phyloP scores from a whole-genome alignment of 1,284 basidiomycete species.

The Phylloboletellus chloephorus region DNA sequence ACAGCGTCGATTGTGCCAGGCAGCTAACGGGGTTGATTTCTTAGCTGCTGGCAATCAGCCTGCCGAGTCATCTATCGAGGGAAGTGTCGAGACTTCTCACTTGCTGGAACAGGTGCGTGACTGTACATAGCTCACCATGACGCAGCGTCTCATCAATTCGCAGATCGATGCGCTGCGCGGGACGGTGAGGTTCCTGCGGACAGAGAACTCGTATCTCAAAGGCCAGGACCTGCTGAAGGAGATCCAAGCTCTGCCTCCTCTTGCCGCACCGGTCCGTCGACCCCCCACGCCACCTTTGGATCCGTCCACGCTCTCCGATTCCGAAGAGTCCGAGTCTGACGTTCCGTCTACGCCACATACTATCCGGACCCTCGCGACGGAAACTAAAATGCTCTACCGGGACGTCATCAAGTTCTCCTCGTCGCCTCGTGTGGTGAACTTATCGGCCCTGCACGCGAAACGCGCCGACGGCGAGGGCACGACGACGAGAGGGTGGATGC shows the following conservation, averaged over 20 bases:
- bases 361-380: conserved; percentile 64
- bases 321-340: conserved; percentile 56
- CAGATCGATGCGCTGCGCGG: conserved; percentile 88
- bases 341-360: conserved; percentile 44
- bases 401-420: conserved; percentile 81
- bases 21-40: neutral
- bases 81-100: conserved; percentile 79
- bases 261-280: conserved; percentile 46
- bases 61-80: conserved; percentile 59
- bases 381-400: conserved; percentile 77
- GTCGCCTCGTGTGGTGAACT: conserved; percentile 75
- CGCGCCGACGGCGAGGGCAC: conserved; percentile 39
- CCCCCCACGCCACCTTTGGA: conserved; percentile 57
- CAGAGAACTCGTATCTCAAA: conserved; percentile 89
- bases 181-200: conserved; percentile 83
- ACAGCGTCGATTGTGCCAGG: neutral
- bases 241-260: conserved; percentile 66
- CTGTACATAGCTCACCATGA: neutral
- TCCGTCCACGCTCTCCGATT: conserved; percentile 57
- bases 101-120: conserved; percentile 72
- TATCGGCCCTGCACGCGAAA: conserved; percentile 56
- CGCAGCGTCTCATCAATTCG: conserved; percentile 11
- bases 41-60: conserved; percentile 46
- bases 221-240: conserved; percentile 82
- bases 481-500: conserved; percentile 55